These are phyloP conservation scores for carrot (Daucus carota) DNA, from an alignment of 129 eudicot species.

Conservation along the genomic window DNA sequence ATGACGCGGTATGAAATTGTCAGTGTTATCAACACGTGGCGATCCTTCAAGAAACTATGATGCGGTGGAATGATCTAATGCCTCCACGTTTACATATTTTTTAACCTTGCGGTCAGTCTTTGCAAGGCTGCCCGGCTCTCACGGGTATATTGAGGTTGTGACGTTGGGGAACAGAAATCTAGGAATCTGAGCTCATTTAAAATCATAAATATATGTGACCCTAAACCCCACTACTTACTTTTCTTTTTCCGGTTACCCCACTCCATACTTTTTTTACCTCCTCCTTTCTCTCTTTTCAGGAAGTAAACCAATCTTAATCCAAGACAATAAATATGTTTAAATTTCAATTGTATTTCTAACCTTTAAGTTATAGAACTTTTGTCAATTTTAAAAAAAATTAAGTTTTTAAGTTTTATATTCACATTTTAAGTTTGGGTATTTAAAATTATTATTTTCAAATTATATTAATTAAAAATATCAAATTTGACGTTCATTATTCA, in stretches of 20 bases:
- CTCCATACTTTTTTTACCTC: neutral
- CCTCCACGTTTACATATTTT: neutral
- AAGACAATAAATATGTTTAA: too few species aligned
- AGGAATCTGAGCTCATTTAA: neutral
- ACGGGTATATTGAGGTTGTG: conserved; percentile 6
- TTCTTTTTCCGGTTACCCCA: neutral
- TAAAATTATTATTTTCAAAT: too few species aligned
- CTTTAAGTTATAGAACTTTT: too few species aligned
- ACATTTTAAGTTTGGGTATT: too few species aligned
- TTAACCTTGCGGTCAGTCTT: neutral
- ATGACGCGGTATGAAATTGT: neutral
- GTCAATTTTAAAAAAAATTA: too few species aligned
- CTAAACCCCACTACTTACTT: neutral
- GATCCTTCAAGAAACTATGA: neutral
- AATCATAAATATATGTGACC: neutral
- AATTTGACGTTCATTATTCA: too few species aligned
- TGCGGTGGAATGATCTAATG: conserved; percentile 4
- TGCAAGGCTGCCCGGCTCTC: conserved; percentile 9
- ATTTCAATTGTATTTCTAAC: too few species aligned
- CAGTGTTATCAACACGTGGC: neutral
- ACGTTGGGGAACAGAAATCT: conserved; percentile 16
- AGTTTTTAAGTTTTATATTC: too few species aligned
- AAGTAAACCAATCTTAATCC: too few species aligned
- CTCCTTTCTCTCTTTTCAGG: neutral
- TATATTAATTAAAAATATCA: too few species aligned